A percentile compares a stretch with the other conserved stretches of the same genome.
These are phyloP conservation scores for Actinomortierella wolfii DNA, from an alignment of 371 early-diverging fungal genomes.

Conservation along the genomic window DNA sequence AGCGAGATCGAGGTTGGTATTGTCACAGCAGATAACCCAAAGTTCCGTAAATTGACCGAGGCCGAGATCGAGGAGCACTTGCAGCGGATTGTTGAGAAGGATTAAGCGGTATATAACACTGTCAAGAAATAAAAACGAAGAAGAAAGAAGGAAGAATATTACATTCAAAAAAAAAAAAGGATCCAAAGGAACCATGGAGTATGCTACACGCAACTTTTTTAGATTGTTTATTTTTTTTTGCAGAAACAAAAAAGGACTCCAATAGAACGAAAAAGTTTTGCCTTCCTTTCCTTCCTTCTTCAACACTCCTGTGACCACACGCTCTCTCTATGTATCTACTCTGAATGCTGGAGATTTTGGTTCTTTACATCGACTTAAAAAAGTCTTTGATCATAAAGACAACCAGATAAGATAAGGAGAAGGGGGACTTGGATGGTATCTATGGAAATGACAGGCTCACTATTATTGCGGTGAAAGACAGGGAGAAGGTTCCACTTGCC, in stretches of 20 bases:
- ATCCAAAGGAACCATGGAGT: not conserved
- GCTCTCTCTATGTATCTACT: too few relatives aligned
- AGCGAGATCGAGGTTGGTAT: constrained; percentile 94
- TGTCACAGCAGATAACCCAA: constrained; percentile 73
- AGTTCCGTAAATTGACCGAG: constrained; percentile 80
- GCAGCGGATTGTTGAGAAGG: constrained; percentile 87
- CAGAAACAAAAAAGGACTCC: too few relatives aligned
- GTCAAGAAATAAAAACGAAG: not conserved
- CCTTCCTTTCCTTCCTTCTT: too few relatives aligned
- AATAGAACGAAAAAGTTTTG: not conserved
- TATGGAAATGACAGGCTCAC: too few relatives aligned
- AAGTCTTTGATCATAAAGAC: too few relatives aligned
- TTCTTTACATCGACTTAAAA: too few relatives aligned
- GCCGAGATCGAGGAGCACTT: constrained; percentile 94
- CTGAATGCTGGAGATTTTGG: too few relatives aligned
- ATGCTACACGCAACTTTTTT: not conserved
- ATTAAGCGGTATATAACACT: constrained; percentile 49
- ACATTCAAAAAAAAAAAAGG: not conserved
- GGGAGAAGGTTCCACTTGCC: too few relatives aligned
- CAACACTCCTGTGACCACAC: too few relatives aligned
- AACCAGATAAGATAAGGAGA: too few relatives aligned
- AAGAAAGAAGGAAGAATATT: not conserved
- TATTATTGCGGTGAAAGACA: too few relatives aligned
- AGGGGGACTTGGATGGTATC: too few relatives aligned
- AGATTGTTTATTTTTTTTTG: not conserved